Conservation (phyloP, 805 yeast species). For the Starmerella bombicola region DNA sequence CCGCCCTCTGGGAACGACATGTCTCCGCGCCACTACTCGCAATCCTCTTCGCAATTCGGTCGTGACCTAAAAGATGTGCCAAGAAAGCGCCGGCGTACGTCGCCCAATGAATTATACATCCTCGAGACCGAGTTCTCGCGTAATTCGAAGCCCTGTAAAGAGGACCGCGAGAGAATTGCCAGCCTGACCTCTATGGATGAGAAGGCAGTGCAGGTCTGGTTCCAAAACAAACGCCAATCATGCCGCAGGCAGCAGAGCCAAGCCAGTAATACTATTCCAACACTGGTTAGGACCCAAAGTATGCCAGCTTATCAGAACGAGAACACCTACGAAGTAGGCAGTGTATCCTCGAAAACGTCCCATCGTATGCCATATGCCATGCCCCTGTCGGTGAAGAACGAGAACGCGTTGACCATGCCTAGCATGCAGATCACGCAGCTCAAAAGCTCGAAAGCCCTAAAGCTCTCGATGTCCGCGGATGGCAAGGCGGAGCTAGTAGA, state of each 20-base stretch:
- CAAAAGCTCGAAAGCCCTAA: constrained; percentile 19
- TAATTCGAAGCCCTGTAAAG: constrained; percentile 72
- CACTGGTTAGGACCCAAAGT: constrained; percentile 14
- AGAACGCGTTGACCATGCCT: not conserved
- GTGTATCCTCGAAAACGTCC: not conserved
- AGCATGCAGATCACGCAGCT: constrained; percentile 3
- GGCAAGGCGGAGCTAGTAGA: constrained; percentile 32
- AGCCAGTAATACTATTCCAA: constrained; percentile 3
- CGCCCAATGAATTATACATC: constrained; percentile 71
- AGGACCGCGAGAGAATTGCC: constrained; percentile 68
- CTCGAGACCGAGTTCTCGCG: constrained; percentile 65
- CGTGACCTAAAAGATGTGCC: constrained; percentile 49
- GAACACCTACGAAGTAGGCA: constrained; percentile 3
- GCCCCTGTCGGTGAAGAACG: not conserved
- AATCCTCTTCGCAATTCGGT: constrained; percentile 64
- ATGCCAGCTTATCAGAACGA: constrained; percentile 17
- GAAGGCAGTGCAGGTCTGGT: constrained; percentile 97
- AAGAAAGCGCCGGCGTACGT: constrained; percentile 88
- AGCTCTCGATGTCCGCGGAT: constrained; percentile 30
- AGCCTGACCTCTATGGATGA: constrained; percentile 81
- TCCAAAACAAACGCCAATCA: constrained; percentile 87
- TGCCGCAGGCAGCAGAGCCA: constrained; percentile 29
- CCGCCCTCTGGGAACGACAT: no score
- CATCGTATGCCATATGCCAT: not conserved
- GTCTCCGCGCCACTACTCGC: no score